Conservation (phyloP, 768 basidiomycete genomes). For the Leccinum uliginosum region DNA sequence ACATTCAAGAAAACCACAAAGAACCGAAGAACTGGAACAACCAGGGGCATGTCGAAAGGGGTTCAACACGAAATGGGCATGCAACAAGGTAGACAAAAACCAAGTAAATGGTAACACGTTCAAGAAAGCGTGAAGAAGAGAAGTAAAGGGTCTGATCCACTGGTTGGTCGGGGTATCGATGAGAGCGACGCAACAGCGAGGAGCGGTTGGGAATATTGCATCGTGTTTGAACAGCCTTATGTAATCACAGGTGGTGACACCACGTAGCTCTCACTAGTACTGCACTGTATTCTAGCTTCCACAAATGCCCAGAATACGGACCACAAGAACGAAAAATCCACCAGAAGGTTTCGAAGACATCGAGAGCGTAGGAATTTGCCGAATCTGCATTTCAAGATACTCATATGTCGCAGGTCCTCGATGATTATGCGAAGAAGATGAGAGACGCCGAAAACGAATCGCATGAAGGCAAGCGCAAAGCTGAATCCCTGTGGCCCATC, state of each 20-base stretch:
- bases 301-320: constrained; percentile 89
- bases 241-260: constrained; percentile 12
- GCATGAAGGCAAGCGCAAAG: constrained; percentile 96
- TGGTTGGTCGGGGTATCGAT: constrained; percentile 13
- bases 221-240: constrained; percentile 18
- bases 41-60: constrained; percentile 52
- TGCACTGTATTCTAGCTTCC: background rate
- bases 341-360: constrained; percentile 97
- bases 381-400: background rate
- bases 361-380: constrained; percentile 51
- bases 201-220: background rate
- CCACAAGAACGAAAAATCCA: constrained; percentile 87
- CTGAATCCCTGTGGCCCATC: constrained; percentile 93
- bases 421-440: constrained; percentile 99
- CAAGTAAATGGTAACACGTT: background rate
- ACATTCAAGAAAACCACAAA: constrained; percentile 74
- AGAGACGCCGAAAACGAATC: constrained; percentile 97
- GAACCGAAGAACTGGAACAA: constrained; percentile 62
- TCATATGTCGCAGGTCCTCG: constrained; percentile 66
- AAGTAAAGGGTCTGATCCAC: constrained; percentile 7
- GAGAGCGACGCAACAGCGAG: constrained; percentile 6
- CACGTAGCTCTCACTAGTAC: background rate
- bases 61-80: constrained; percentile 9
- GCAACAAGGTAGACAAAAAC: constrained; percentile 1
- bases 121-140: background rate